Percentiles rank a stretch among this genome's conserved stretches.
These are phyloP conservation scores for Saksenaea oblongispora DNA, from an alignment of 371 early-diverging fungal genomes.

Conservation along the genomic window DNA sequence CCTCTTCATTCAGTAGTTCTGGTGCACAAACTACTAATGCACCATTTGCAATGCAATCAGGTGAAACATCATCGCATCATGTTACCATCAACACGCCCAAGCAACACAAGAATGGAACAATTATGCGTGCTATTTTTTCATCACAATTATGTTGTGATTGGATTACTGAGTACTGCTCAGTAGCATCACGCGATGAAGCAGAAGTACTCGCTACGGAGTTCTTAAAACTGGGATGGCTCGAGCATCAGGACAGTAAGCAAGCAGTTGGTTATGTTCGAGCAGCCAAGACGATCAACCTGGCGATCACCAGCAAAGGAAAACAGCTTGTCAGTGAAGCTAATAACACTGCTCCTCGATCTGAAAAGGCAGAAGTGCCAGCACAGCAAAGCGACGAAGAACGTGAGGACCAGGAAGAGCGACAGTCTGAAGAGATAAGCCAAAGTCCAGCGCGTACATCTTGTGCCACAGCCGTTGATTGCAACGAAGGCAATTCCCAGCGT, in stretches of 20 bases:
- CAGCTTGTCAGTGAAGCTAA: constrained; percentile 18
- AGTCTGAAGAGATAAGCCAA: not conserved
- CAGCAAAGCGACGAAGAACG: not conserved
- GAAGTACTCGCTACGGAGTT: constrained; percentile 54
- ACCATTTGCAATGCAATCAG: constrained; percentile 23
- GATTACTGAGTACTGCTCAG: constrained; percentile 62
- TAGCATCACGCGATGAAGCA: constrained; percentile 66
- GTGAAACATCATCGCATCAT: not conserved
- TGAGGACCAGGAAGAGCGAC: not conserved
- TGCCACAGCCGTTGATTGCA: constrained; percentile 11
- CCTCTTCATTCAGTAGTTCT: not conserved
- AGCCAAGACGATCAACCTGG: constrained; percentile 15
- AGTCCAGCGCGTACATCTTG: not conserved
- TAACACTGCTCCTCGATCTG: not conserved
- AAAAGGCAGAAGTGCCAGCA: not conserved
- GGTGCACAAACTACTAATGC: not conserved
- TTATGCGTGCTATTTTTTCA: constrained; percentile 43
- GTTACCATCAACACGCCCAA: not conserved
- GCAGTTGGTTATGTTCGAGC: constrained; percentile 3
- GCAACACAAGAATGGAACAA: constrained; percentile 12
- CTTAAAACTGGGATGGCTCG: constrained; percentile 58
- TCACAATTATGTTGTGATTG: constrained; percentile 57
- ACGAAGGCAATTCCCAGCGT: constrained; percentile 20
- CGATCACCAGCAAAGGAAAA: constrained; percentile 24
- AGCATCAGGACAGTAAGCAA: constrained; percentile 33